A percentile compares a stretch with the other conserved stretches of the same genome.
Conservation (phyloP, 2,329 filamentous ascomycete genomes). For the Stromatinia cepivora region DNA sequence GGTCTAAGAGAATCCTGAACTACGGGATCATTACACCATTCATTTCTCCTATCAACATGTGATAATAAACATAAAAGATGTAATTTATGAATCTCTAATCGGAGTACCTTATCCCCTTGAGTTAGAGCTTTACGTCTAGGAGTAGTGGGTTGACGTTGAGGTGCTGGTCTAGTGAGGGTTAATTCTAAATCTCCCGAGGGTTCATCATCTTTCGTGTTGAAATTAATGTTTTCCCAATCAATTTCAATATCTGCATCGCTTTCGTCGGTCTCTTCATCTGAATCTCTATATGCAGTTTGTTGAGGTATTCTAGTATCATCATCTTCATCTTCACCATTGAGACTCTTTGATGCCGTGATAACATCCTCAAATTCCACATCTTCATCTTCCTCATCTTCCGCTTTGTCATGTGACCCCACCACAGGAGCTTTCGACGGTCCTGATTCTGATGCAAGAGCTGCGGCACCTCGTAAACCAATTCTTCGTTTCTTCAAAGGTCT, state of each 20-base stretch:
- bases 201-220: slow-evolving; percentile 39
- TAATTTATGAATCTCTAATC: slow-evolving; percentile 79
- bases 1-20: slow-evolving; percentile 66
- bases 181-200: slow-evolving; percentile 40
- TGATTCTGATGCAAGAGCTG: slow-evolving; percentile 21
- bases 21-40: slow-evolving; percentile 79
- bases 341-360: slow-evolving; percentile 19
- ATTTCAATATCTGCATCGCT: slow-evolving; percentile 51
- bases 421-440: slow-evolving; percentile 24
- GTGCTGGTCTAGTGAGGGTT: slow-evolving; percentile 36
- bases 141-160: slow-evolving; percentile 25
- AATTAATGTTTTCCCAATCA: slow-evolving; percentile 63
- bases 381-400: slow-evolving; percentile 36
- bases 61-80: slow-evolving; percentile 82
- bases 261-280: slow-evolving; percentile 55
- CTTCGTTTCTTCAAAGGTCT: slow-evolving; percentile 43
- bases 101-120: slow-evolving; percentile 54
- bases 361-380: slow-evolving; percentile 41
- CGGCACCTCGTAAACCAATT: slow-evolving; percentile 28
- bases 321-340: neutral
- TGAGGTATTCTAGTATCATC: slow-evolving; percentile 30
- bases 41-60: slow-evolving; percentile 75
- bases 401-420: slow-evolving; percentile 22
- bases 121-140: slow-evolving; percentile 50
- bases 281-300: slow-evolving; percentile 48